Evolutionary conservation across 257 asterid genomes (phyloP), one percentile per base, ranked within the genome.

Genomic region (Salvia miltiorrhiza): DNA sequence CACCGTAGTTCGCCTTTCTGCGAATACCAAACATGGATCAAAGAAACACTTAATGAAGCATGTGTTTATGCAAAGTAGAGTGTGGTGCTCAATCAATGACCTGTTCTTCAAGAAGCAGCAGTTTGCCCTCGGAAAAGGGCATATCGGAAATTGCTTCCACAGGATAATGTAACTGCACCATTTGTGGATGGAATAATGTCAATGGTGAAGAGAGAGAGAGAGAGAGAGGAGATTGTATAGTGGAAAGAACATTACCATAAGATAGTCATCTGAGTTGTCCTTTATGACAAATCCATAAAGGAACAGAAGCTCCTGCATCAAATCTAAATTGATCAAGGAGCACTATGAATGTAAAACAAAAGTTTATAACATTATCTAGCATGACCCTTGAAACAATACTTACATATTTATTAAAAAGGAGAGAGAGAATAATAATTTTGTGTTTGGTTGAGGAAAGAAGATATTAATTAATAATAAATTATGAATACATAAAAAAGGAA

Each of bases 31-130:
- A 44, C 8, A 49, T 39, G 9, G 28, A 75, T 43, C 49, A 37
- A 63, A 9, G 8, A 37, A 63, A 52, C 33, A 59, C 35, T n/a
- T 4, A 26, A 26, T 54, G 35, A 43, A 20, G 63, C 19, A 54
- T 32, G 47, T 65, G 44, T 60, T 5, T 48, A 40, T 5, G 17
- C 54, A 49, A 12, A 17, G 19, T 17, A 62, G 43, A 65, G 50
- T 59, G n/a, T 13, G 49, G 63, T 14, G 44, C n/a, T 48, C 35
- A 9, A 11, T 55, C 33, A 71, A 68, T 72, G 62, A 89, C 99
- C 96, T 93, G 98, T 67, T 83, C 95, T 84, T 88, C 93, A 66
- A 93, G 96, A 72, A 93, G 96, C 89, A 87, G 97, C 72, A 81
- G 61, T 78, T 88, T 93, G 76, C 90, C 68, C 63, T 86, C 99